Percentiles rank a stretch among this genome's conserved stretches.
These are phyloP conservation scores for Colletotrichum salicis DNA, from an alignment of 2,329 filamentous ascomycete species.

Conservation along the genomic window DNA sequence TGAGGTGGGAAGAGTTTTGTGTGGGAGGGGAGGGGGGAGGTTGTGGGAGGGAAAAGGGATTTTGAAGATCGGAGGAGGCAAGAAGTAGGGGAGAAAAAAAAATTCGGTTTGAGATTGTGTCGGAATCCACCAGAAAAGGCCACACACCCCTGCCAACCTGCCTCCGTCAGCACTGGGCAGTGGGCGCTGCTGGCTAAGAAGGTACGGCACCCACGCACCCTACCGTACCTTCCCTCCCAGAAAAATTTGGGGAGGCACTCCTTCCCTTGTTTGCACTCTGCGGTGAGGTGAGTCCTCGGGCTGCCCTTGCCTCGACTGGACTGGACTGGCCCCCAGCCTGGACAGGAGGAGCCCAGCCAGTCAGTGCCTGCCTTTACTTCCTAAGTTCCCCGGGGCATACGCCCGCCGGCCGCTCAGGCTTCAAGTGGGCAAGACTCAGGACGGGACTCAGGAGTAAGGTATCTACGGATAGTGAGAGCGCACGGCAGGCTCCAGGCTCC, in stretches of 20 bases:
- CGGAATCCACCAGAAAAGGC: constrained; percentile 42
- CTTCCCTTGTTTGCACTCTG: background rate
- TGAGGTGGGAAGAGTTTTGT: constrained; percentile 42
- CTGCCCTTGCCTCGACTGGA: constrained; percentile 9
- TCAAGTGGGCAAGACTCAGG: background rate
- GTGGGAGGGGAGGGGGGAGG: constrained; percentile 36
- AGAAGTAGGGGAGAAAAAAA: constrained; percentile 46
- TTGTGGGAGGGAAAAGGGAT: constrained; percentile 42
- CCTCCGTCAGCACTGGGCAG: constrained; percentile 24
- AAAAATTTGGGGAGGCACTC: constrained; percentile 22
- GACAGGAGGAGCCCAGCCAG: background rate
- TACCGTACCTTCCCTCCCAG: constrained; percentile 2
- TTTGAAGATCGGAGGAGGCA: constrained; percentile 42
- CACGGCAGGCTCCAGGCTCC: constrained; percentile 21
- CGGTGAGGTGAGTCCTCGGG: background rate
- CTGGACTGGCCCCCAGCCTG: background rate
- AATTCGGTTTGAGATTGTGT: constrained; percentile 43
- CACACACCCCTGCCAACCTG: constrained; percentile 41
- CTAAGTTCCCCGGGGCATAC: background rate
- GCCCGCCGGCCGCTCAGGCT: background rate
- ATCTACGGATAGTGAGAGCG: background rate
- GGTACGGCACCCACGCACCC: background rate
- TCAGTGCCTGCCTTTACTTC: background rate
- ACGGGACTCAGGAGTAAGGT: too few species aligned
- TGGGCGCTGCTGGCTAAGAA: background rate